Evolutionary conservation across 1,284 basidiomycete genomes (phyloP).

Genomic region (Microstroma glucosiphilum): DNA sequence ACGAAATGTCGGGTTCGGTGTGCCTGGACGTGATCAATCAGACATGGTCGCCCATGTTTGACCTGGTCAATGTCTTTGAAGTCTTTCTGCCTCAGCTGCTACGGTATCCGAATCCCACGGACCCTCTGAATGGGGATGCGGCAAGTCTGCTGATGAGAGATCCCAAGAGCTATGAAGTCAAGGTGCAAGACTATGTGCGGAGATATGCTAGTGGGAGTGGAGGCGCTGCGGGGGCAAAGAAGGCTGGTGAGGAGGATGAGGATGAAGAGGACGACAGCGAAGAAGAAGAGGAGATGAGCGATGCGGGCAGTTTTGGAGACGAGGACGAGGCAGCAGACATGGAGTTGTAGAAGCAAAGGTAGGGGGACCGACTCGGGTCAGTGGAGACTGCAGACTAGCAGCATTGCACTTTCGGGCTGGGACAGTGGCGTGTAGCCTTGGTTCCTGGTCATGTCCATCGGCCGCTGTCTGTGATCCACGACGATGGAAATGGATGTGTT

Average conservation of each 20-base stretch:
- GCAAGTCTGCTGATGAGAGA: conserved; percentile 94
- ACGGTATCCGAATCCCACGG: conserved; percentile 94
- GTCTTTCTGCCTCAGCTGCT: conserved; percentile 93
- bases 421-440: too few species aligned
- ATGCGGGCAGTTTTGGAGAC: conserved; percentile 43
- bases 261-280: conserved; percentile 34
- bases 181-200: conserved; percentile 41
- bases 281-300: conserved; percentile 41
- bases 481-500: too few species aligned
- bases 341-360: conserved; percentile 21
- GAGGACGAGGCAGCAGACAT: conserved; percentile 28
- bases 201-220: conserved; percentile 34
- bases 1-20: conserved; percentile 63
- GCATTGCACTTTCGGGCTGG: too few species aligned
- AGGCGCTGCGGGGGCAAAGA: conserved; percentile 8
- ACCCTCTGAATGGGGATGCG: conserved; percentile 94
- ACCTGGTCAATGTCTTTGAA: conserved; percentile 99
- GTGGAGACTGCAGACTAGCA: too few species aligned
- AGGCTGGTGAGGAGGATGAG: conserved; percentile 20
- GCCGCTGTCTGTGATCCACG: too few species aligned
- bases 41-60: conserved; percentile 52
- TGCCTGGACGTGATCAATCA: conserved; percentile 47
- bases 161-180: conserved; percentile 61
- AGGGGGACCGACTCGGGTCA: too few species aligned
- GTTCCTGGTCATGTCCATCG: too few species aligned